A percentile compares a stretch with the other conserved stretches of the same genome.
Evolutionary conservation across 176 grass and related monocot genomes (phyloP).

Genomic region (Lolium multiflorum): DNA sequence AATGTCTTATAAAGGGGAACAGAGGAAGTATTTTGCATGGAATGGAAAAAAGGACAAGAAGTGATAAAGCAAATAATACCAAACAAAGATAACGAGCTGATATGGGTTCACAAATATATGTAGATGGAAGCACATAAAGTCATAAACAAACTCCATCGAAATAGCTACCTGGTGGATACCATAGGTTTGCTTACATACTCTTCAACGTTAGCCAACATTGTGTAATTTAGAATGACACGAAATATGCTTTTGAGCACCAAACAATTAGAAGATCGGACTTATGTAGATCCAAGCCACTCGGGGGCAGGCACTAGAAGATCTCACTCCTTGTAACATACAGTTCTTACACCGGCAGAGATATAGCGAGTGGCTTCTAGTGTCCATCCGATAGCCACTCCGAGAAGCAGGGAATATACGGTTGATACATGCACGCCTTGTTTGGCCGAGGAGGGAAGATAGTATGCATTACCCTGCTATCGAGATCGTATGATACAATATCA

Average conservation of each 20-base stretch:
- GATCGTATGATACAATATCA: neutral
- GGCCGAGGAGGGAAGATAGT: neutral
- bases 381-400: conserved; percentile 9
- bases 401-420: conserved; percentile 25
- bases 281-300: neutral
- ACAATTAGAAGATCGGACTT: neutral
- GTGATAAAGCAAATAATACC: neutral
- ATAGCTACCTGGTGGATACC: neutral
- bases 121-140: neutral
- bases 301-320: neutral
- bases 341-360: neutral
- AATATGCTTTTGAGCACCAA: neutral
- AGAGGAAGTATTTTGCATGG: neutral
- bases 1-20: too few species aligned
- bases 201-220: neutral
- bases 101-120: neutral
- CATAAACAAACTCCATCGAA: neutral
- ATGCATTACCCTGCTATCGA: neutral
- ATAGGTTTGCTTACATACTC: conserved; percentile 11
- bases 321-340: neutral
- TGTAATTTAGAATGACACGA: neutral
- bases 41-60: neutral
- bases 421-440: neutral
- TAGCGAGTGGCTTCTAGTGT: neutral
- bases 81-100: neutral